Percentiles rank a stretch among this genome's conserved stretches.
Evolutionary conservation across 352 stramenopile species (phyloP).

Genomic region (Salisapilia sapeloensis): DNA sequence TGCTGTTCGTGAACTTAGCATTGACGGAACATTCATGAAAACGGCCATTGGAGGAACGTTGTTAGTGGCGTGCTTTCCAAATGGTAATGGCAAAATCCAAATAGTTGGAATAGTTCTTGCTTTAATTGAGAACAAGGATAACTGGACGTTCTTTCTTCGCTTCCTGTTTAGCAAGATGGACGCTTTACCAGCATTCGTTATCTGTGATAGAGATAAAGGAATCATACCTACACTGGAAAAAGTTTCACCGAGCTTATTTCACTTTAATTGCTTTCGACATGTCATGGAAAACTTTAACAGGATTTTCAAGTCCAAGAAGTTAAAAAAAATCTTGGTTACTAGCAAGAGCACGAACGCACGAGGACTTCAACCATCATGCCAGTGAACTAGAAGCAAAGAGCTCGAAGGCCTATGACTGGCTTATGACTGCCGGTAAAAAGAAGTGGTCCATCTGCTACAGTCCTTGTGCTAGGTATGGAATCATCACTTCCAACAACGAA

Average conservation of each 20-base stretch:
- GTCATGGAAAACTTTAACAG: conserved; percentile 5
- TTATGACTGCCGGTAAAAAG: not conserved
- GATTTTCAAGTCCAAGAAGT: conserved; percentile 2
- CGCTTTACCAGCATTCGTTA: not conserved
- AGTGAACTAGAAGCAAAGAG: not conserved
- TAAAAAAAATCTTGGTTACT: not conserved
- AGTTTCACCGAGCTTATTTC: not conserved
- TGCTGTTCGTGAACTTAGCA: not conserved
- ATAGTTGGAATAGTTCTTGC: conserved; percentile 1
- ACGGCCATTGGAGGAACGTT: not conserved
- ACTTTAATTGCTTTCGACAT: conserved; percentile 4
- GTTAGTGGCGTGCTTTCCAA: conserved; percentile 2
- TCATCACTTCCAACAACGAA: conserved; percentile 3
- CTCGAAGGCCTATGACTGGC: not conserved
- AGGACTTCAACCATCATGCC: not conserved
- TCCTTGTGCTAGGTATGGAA: conserved; percentile 1
- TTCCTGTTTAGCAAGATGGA: not conserved
- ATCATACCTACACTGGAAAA: not conserved
- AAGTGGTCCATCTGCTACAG: conserved; percentile 1
- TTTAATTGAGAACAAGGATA: conserved; percentile 1
- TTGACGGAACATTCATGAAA: conserved; percentile 3
- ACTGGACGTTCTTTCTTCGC: not conserved
- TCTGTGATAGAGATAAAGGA: conserved; percentile 1
- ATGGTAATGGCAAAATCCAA: conserved; percentile 2
- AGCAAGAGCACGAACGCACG: not conserved